phyloP scores from a whole-genome alignment of 352 stramenopile species.

The Halophytophthora polymorphica region DNA sequence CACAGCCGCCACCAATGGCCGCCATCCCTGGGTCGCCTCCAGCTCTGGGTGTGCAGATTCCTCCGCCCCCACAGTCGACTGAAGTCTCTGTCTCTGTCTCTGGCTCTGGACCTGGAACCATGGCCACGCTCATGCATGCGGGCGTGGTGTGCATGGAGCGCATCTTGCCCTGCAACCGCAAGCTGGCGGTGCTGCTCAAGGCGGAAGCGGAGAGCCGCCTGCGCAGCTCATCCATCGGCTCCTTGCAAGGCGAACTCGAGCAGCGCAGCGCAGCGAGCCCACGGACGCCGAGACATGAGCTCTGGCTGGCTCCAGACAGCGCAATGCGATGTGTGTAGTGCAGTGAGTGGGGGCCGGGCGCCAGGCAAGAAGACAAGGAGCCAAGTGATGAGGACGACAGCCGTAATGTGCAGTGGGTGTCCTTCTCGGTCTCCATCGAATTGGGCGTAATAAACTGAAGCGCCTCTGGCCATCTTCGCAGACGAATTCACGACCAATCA shows the following conservation, averaged over 20 bases:
- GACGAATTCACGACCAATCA: too few relatives aligned
- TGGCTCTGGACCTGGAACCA: too few relatives aligned
- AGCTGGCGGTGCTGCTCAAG: constrained; percentile 37
- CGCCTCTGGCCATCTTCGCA: too few relatives aligned
- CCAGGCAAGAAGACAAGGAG: not conserved
- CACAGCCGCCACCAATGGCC: not conserved
- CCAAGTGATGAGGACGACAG: constrained; percentile 12
- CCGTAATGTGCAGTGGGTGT: too few relatives aligned
- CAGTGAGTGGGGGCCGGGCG: too few relatives aligned
- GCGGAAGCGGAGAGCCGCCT: constrained; percentile 20
- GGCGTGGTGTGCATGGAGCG: constrained; percentile 6
- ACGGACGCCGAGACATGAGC: constrained; percentile 1
- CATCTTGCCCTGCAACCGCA: constrained; percentile 56
- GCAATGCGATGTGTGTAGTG: too few relatives aligned
- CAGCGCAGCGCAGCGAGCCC: not conserved
- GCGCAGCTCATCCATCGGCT: constrained; percentile 36
- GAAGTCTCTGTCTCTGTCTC: too few relatives aligned
- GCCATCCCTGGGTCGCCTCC: not conserved
- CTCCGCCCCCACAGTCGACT: constrained; percentile 1
- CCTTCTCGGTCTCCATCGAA: too few relatives aligned
- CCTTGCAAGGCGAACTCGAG: constrained; percentile 29
- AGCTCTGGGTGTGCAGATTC: constrained; percentile 21
- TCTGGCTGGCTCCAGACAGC: too few relatives aligned
- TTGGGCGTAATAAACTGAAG: too few relatives aligned
- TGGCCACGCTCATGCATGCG: constrained; percentile 35